Evolutionary conservation across 805 yeast species (phyloP), one percentile per base, ranked within the genome.

Genomic region (Saturnispora gosingensis): DNA sequence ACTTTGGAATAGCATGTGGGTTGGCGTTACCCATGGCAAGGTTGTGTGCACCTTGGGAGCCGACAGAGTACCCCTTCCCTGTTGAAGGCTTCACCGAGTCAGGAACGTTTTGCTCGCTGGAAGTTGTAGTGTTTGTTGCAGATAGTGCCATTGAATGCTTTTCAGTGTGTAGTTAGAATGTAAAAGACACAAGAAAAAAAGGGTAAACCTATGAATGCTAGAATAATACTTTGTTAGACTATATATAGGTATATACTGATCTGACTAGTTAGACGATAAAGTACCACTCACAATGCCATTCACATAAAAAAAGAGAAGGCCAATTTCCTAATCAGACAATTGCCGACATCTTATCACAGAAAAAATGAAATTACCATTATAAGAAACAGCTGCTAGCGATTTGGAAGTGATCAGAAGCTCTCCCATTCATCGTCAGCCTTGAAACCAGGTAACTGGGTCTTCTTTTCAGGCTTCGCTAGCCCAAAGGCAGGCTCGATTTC

Each of bases 401-500:
- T 20, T 15, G 8, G 4, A 18, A 10, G 30, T 11, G 9, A n/a
- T 46, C 53, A 83, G 64, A 83, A 83, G 48, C 76, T 81, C 63
- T 83, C 88, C 88, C 89, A 83, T 52, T 77, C 76, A 57, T 81
- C 86, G 35, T 78, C 82, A 25, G 22, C 35, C 40, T 75, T 68
- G 32, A 76, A 59, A 39, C 87, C 79, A 39, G 76, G 72, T 55
- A 83, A 67, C 51, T 74, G 73, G n/a, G 86, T 77, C 67, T 74
- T 77, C 58, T 78, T 74, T 55, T 69, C 67, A 24, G 90, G 89
- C 61, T 71, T 79, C 43, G 69, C 59, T 55, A 66, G 46, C 3
- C 93, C 93, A 69, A 83, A 83, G 3, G 91, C 89, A 24, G 83
- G 81, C 52, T 75, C 78, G 16, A 80, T 71, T 5, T 61, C 65